Base-by-base conservation (phyloP, 129 eudicot genomes). In the Escallonia rubra region DNA sequence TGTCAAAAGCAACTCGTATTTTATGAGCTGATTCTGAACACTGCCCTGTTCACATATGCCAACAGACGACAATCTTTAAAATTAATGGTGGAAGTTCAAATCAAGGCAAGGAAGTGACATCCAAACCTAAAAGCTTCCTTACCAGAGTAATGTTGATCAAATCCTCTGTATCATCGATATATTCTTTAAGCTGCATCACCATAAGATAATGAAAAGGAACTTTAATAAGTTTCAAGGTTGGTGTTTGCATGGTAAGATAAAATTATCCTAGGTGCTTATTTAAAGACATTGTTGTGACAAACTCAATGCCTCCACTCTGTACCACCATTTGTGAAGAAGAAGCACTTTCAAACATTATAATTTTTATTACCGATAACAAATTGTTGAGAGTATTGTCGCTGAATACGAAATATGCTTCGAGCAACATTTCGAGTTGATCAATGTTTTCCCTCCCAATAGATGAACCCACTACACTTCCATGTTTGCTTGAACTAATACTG, bases 371-470 rank as follows among this genome's bases (percentile, higher is more conserved):
- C 57, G 91, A 78, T 34, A 70, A 75, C 78, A 82, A 74, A 41
- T 85, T 81, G 84, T 80, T 85, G 56, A 81, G 85, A 39, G 91
- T 78, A 52, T 72, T 80, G 63, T 85, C 91, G 14, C 67, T 66
- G 67, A 78, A 78, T 7, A 85, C 85, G 74, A 85, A 85, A 72
- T 85, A 85, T 13, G 91, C 91, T 66, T 85, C 87, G 6, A 85
- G 84, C 77, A 85, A 73, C 87, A 85, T 85, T 72, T 85, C 91
- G 56, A 85, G 85, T 69, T 94, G 96, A 81, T 90, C 96, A 61
- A 94, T 90, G 72, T 90, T 82, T 74, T 94, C 99, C 55, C 65
- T 83, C 52, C 74, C 81, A 68, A 47, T 80, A 13, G 97, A 81
- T 55, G 99, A 89, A 74, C 85, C 79, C 48, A 74, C 63, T 67